These are phyloP conservation scores for Herpetomonas samuelpessoai DNA, from an alignment of 208 protist species.

Conservation along the genomic window DNA sequence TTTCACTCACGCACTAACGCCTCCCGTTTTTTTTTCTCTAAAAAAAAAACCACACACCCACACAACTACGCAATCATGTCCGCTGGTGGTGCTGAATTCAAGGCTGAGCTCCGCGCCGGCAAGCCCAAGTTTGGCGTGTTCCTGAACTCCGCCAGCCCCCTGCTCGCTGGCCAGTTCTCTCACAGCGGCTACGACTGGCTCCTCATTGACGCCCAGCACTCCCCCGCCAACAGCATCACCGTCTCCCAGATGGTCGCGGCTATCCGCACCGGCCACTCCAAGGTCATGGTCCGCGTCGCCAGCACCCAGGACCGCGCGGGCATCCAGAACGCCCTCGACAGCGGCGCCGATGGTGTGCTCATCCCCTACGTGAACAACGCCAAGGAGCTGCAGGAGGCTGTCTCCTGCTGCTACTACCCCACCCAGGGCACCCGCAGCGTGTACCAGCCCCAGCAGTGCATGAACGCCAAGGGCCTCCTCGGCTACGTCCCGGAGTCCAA, in stretches of 20 bases:
- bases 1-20: constrained; percentile 2
- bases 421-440: constrained; percentile 71
- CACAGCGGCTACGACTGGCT: constrained; percentile 86
- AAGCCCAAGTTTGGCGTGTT: constrained; percentile 84
- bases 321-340: constrained; percentile 78
- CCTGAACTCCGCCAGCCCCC: constrained; percentile 66
- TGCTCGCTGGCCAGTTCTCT: constrained; percentile 76
- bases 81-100: constrained; percentile 72
- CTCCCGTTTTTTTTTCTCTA: background rate
- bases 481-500: constrained; percentile 74
- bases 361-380: constrained; percentile 84
- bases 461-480: constrained; percentile 68
- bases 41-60: background rate
- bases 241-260: constrained; percentile 60
- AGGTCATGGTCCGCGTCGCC: constrained; percentile 70
- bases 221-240: constrained; percentile 53
- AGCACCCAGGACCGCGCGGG: constrained; percentile 69
- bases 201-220: constrained; percentile 76
- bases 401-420: constrained; percentile 81
- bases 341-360: constrained; percentile 72
- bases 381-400: constrained; percentile 61
- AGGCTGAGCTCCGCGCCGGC: constrained; percentile 69
- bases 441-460: constrained; percentile 80
- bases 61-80: constrained; percentile 37
- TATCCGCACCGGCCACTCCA: constrained; percentile 59